Base-by-base conservation (phyloP, 768 basidiomycete genomes). In the Termitomyces sp. region DNA sequence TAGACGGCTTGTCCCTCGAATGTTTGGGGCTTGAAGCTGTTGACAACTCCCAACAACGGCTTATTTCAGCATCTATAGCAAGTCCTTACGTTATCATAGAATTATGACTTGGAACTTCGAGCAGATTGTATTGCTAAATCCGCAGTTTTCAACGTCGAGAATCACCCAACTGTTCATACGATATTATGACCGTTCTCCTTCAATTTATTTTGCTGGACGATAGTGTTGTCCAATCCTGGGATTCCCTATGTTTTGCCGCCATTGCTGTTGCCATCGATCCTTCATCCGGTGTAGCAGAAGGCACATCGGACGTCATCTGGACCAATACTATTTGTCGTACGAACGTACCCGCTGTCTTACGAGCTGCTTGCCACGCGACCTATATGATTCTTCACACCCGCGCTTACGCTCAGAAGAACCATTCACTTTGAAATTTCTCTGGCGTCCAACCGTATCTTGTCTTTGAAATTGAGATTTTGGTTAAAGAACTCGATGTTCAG, bases 401-500 rank as follows among this genome's bases (percentile, higher is more conserved):
- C 71, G 67, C 70, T 59, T 68, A 74, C 59, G 65, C 66, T 40
- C 65, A 68, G 60, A 65, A 60, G 29, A 61, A 56, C 29, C 67
- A 66, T 25, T 56, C 63, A 36, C 55, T 63, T 7, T 68, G 25
- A 69, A 56, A 70, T 73, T 20, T 67, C 74, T 56, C 76, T 92
- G 29, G 78, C 83, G 4, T 73, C 83, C 14, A 83, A 86, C 42
- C 82, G 82, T 14, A 75, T 89, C 49, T 77, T 91, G 14, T 68
- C 25, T 25, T 74, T 2, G 94, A 96, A 70, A 86, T 98, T 52
- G 94, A 94, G 69, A 78, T 80, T 0, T 77, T 98, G 51, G 83
- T 86, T 1, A 88, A 88, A 63, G 92, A 96, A 63, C 78, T 99
- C 60, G 89, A 93, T 64, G 83, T 97, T 15, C 96, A 98, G 74